Percentiles rank a stretch among this genome's conserved stretches.
Conservation (phyloP, 2,329 filamentous ascomycete genomes). For the Nothophoma quercina region DNA sequence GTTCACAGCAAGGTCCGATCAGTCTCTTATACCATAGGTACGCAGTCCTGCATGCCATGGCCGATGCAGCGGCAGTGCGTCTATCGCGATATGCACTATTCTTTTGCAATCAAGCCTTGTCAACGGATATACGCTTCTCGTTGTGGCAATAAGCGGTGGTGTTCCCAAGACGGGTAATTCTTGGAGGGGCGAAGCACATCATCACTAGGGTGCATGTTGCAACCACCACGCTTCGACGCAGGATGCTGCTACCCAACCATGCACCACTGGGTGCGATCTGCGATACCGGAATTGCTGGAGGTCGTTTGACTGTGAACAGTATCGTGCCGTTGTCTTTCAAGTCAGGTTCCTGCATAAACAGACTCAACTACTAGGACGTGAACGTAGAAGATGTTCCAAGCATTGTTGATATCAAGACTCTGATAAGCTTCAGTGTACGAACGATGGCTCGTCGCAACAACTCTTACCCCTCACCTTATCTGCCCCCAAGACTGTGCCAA, state of each 20-base stretch:
- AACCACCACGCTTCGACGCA: neutral
- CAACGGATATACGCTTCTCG: neutral
- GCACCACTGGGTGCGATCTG: neutral
- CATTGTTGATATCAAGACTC: neutral
- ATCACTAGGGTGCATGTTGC: conserved; percentile 11
- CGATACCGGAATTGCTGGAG: neutral
- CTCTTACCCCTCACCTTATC: conserved; percentile 4
- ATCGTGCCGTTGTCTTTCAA: neutral
- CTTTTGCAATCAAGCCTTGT: conserved; percentile 4
- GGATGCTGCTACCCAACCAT: neutral
- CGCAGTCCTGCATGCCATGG: too few species aligned
- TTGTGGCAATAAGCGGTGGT: conserved; percentile 4
- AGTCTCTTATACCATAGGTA: conserved; percentile 3
- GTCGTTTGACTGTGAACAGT: neutral
- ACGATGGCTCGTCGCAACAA: neutral
- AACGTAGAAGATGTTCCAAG: too few species aligned
- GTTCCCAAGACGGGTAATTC: neutral
- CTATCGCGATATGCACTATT: conserved; percentile 10
- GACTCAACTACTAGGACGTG: too few species aligned
- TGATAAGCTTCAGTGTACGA: neutral
- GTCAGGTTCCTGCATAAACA: too few species aligned
- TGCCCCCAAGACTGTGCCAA: neutral
- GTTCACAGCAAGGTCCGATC: neutral
- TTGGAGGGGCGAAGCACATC: conserved; percentile 13
- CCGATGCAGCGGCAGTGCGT: neutral